These are phyloP conservation scores for Ustilago loliicola DNA, from an alignment of 1,284 basidiomycete genomes.

Conservation along the genomic window DNA sequence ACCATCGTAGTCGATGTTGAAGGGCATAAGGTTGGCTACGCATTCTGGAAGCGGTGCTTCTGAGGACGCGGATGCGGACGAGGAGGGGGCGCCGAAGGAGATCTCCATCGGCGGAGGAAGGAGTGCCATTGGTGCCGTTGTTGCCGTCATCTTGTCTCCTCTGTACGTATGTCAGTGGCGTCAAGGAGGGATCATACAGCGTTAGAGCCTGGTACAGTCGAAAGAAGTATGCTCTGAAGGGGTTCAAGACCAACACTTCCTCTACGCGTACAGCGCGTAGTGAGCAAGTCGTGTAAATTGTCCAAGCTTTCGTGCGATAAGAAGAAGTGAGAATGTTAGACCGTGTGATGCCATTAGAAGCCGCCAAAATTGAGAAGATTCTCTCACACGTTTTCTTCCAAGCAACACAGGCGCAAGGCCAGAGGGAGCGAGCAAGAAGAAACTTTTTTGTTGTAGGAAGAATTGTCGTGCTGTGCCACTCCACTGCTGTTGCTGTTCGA, in stretches of 20 bases:
- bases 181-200: neutral
- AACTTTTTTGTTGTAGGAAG: conserved; percentile 23
- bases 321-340: neutral
- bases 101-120: conserved; percentile 38
- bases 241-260: conserved; percentile 3
- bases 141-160: conserved; percentile 7
- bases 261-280: conserved; percentile 3
- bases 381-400: neutral
- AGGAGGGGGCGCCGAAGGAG: neutral
- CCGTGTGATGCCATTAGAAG: neutral
- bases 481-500: neutral
- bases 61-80: neutral
- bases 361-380: conserved; percentile 7
- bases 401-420: conserved; percentile 2
- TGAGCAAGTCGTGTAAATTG: neutral
- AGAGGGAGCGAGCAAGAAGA: conserved; percentile 10
- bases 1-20: conserved; percentile 54
- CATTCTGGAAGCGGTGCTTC: conserved; percentile 14
- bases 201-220: too few relatives aligned
- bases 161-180: neutral
- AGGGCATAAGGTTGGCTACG: conserved; percentile 56
- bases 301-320: conserved; percentile 11
- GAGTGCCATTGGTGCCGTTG: conserved; percentile 6
- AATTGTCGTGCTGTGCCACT: neutral
- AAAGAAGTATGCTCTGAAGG: neutral